Evolutionary conservation across 2,329 filamentous ascomycete genomes (phyloP), one percentile per base, ranked within the genome.

Genomic region (Fusarium succisae): DNA sequence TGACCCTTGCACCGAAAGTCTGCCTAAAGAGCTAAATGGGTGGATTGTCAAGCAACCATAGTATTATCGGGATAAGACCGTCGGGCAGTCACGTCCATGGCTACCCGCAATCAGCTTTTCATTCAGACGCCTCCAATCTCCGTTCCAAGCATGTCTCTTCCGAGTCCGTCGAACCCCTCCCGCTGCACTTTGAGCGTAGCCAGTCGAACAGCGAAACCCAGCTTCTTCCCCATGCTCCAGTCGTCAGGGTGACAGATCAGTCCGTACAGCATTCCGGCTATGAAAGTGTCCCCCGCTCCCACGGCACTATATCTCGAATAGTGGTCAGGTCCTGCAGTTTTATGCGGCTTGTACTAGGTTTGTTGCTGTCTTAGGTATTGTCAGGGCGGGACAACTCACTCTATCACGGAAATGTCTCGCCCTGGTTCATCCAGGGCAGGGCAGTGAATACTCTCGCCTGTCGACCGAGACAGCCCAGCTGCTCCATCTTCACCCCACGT

Each of bases 241-340:
- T 87, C 82, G 14, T 81, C 77, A 48, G 78, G 74, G 71, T 86
- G 86, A 78, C 85, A 88, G 64, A 87, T 81, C 69, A 93, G 80
- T 41, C 85, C 87, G 81, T 91, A 93, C 55, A 94, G 82, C 81
- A 93, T 90, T 67, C 91, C 92, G 39, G 92, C 92, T 72, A 92
- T 89, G 77, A 94, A 94, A 1, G 92, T 94, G 78, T 94, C 93
- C 74, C 93, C 93, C 48, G 92, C 92, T 62, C 92, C 93, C 69
- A 94, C 88, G 11, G 91, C 87, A 79, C 92, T 93, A 79, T 79
- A 76, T 63, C 53, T 68, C 76, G 66, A 63, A 65, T 66, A 69
- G 58, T 60, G 63, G 69, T 78, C 67, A 78, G 74, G 63, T 74
- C 51, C 72, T 67, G 57, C 62, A 67, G 60, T 65, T 70, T 61